Conservation (phyloP, 768 basidiomycete genomes). For the Hypholoma fasciculare region DNA sequence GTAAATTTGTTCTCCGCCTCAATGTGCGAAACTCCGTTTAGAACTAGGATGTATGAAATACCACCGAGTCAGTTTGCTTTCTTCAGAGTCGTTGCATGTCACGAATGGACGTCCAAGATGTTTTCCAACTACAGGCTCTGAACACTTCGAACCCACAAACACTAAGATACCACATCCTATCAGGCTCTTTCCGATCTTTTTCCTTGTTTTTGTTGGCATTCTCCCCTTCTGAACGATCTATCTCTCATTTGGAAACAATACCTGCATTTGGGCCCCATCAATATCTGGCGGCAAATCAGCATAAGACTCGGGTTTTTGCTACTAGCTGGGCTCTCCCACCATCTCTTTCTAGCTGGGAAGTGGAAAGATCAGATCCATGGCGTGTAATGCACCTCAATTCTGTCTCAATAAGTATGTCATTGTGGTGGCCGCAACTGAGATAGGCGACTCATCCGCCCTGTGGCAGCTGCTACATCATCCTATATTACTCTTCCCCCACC, state of each 20-base stretch:
- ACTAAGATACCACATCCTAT: constrained; percentile 33
- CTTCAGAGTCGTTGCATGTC: background rate
- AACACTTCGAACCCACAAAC: background rate
- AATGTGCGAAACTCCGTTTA: too few species aligned
- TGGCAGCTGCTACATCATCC: constrained; percentile 51
- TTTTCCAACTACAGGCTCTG: background rate
- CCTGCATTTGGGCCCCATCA: constrained; percentile 52
- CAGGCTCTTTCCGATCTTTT: constrained; percentile 53
- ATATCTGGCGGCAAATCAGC: constrained; percentile 41
- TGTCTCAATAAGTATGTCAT: constrained; percentile 43
- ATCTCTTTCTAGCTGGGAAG: constrained; percentile 43
- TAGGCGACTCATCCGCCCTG: background rate
- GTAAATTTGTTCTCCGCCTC: too few species aligned
- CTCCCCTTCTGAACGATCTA: constrained; percentile 36
- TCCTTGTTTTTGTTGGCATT: constrained; percentile 53
- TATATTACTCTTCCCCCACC: constrained; percentile 51
- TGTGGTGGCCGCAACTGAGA: background rate
- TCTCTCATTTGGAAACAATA: constrained; percentile 41
- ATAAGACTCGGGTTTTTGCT: constrained; percentile 39
- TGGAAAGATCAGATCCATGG: constrained; percentile 30
- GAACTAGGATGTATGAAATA: too few species aligned
- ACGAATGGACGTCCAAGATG: constrained; percentile 13
- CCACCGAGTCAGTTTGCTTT: too few species aligned
- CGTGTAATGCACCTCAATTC: constrained; percentile 40
- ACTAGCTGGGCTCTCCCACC: constrained; percentile 55